Base-by-base conservation (phyloP, 1,139 yeast species). In the Saccharomyces hybrid region DNA sequence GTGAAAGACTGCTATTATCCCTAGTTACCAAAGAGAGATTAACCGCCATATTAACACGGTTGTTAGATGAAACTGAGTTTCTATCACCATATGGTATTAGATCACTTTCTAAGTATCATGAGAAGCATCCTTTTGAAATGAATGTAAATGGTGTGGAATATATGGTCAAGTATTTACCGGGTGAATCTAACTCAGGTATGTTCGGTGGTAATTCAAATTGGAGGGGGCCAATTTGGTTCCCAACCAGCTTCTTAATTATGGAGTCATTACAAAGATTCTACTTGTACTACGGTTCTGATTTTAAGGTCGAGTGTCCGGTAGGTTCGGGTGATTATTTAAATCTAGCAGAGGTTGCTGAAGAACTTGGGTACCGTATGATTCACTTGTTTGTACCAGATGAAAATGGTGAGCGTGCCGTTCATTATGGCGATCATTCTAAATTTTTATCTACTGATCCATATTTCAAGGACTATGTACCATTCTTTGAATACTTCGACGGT, bases 171-270 rank as follows among this genome's bases (percentile, higher is more conserved):
- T 91, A 91, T 71, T 80, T 90, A 56, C 89, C 97, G 1, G 98
- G 96, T 23, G 98, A 91, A 70, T 87, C 96, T 23, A 95, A 89
- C 67, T 86, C 96, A 3, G 97, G 97, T 9, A 81, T 91, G 81
- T 91, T 91, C 78, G 98, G 98, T 55, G 98, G 98, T 61, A 91
- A 91, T 69, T 89, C 97, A 28, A 91, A 90, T 72, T 91, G 98
- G 98, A 80, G 98, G 72, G 98, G 98, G 4, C 97, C 98, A n/a
- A 89, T 91, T 66, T 91, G 98, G 98, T 89, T 91, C 77, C 97
- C 98, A 27, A 89, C 90, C 11, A 90, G 88, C 66, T 91, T 91
- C 72, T 75, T 91, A 60, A 75, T 91, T 52, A 89, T 90, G 56
- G 98, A 91, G 74, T 84, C 97, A 0, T 77, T 91, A 63, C 96